phyloP scores from a whole-genome alignment of 352 stramenopile genomes.

The Pythium dissotocum region DNA sequence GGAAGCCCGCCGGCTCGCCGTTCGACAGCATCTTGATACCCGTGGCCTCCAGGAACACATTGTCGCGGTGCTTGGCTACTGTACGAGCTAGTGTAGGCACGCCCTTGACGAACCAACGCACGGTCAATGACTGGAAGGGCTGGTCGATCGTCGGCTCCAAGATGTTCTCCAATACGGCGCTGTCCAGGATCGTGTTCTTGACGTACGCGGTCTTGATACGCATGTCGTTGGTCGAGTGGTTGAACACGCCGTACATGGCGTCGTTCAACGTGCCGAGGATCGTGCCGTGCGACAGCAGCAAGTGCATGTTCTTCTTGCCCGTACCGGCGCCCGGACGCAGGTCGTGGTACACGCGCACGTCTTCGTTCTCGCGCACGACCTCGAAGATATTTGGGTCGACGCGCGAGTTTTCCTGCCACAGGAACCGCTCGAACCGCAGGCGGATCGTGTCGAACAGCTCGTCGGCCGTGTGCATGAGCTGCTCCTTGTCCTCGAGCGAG shows the following conservation, averaged over 20 bases:
- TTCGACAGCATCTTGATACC: conserved; percentile 39
- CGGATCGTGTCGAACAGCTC: conserved; percentile 47
- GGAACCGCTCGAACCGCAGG: conserved; percentile 43
- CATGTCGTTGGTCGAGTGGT: conserved; percentile 41
- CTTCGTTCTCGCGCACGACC: conserved; percentile 32
- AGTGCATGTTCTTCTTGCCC: conserved; percentile 12
- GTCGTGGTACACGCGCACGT: conserved; percentile 47
- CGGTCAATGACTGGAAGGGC: conserved; percentile 52
- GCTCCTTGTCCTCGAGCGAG: conserved; percentile 41
- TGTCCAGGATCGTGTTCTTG: conserved; percentile 40
- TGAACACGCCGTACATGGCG: conserved; percentile 53
- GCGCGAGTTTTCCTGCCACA: conserved; percentile 14
- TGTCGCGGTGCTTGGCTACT: conserved; percentile 48
- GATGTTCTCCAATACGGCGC: conserved; percentile 49
- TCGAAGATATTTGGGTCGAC: conserved; percentile 35
- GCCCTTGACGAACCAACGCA: conserved; percentile 61
- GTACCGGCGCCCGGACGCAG: conserved; percentile 29
- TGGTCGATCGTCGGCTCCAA: conserved; percentile 32
- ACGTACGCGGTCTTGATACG: conserved; percentile 56
- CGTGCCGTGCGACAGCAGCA: conserved; percentile 32
- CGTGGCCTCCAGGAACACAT: conserved; percentile 56
- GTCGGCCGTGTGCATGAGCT: conserved; percentile 41
- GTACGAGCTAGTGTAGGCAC: conserved; percentile 36
- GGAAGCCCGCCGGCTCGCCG: conserved; percentile 52
- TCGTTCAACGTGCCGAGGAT: conserved; percentile 52